phyloP scores from a whole-genome alignment of 2,329 filamentous ascomycete genomes.

The Aspergillus chevalieri region DNA sequence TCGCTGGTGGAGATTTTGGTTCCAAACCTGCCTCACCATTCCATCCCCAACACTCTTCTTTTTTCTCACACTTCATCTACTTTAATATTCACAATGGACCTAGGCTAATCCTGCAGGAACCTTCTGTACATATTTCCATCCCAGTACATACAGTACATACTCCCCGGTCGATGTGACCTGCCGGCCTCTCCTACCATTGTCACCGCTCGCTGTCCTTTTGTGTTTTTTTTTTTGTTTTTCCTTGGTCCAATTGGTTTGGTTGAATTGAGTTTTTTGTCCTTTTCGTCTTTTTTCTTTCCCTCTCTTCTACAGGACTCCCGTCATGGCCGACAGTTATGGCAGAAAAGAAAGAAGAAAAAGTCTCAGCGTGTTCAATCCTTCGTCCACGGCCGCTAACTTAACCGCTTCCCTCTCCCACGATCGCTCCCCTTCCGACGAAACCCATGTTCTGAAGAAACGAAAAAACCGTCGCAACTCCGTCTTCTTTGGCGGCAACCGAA shows the following conservation, averaged over 20 bases:
- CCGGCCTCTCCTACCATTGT: background rate
- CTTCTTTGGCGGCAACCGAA: slow-evolving; percentile 28
- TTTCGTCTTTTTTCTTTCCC: slow-evolving; percentile 4
- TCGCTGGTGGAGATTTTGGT: background rate
- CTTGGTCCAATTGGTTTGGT: slow-evolving; percentile 4
- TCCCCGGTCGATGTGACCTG: slow-evolving; percentile 23
- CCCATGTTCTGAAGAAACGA: slow-evolving; percentile 24
- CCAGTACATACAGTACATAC: slow-evolving; percentile 1
- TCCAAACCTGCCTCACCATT: background rate
- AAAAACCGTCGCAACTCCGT: slow-evolving; percentile 32
- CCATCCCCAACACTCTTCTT: slow-evolving; percentile 7
- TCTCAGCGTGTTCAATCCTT: slow-evolving; percentile 27
- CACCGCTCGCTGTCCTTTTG: no score
- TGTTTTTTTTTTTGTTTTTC: no score
- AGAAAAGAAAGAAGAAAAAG: slow-evolving; percentile 34
- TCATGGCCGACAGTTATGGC: slow-evolving; percentile 26
- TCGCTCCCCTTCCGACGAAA: slow-evolving; percentile 34
- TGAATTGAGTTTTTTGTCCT: background rate
- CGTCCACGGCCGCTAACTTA: slow-evolving; percentile 17
- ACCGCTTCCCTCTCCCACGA: slow-evolving; percentile 22
- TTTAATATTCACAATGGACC: slow-evolving; percentile 10
- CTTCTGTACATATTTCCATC: slow-evolving; percentile 3
- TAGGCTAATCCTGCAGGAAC: background rate
- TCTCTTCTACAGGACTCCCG: slow-evolving; percentile 5
- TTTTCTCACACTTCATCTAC: slow-evolving; percentile 16